Evolutionary conservation across 345 rosid genomes (phyloP), one percentile per base, ranked within the genome.

Genomic region (Syzygium grande): DNA sequence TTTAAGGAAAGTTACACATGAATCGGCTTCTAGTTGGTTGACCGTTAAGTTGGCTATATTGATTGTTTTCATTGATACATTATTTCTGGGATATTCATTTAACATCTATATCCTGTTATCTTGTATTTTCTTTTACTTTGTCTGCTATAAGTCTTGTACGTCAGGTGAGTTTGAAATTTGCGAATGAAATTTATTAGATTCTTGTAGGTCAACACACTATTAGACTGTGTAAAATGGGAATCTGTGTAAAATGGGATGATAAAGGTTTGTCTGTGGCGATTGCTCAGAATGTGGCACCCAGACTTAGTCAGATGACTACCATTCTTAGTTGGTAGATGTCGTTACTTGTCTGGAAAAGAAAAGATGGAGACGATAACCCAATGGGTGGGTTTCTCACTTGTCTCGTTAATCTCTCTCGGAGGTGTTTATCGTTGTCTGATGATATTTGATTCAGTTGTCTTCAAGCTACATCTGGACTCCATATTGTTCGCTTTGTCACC

Each of bases 211-310:
- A 95, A 92, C 73, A 80, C 89, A 7, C 89, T 96, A 92, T 87
- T 96, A 89, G 96, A 95, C 43, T 41, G 43, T 41, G 43, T 41
- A 41, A 38, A 38, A 41, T 41, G 43, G 43, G 43, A 41, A 41
- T 41, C 90, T 86, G 90, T 84, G 90, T 96, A 84, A 98, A 95
- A 90, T 95, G 99, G 98, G 98, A 98, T 34, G 94, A 94, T 84
- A 95, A 93, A 94, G 97, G 99, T 78, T 93, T 98, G 91, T 99
- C 97, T 10, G 97, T 95, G 92, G 97, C 95, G 65, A 96, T 98
- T 63, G 99, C 98, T 52, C 99, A 95, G 80, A 84, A 52, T 52
- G 10, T 27, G 86, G 43, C 55, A 11, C 34, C 87, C 89, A 85
- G 89, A 46, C 87, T 41, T 85, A 87, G 94, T 91, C 92, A 91